Evolutionary conservation across 805 yeast species (phyloP).

Genomic region (Wickerhamomyces bisporus): DNA sequence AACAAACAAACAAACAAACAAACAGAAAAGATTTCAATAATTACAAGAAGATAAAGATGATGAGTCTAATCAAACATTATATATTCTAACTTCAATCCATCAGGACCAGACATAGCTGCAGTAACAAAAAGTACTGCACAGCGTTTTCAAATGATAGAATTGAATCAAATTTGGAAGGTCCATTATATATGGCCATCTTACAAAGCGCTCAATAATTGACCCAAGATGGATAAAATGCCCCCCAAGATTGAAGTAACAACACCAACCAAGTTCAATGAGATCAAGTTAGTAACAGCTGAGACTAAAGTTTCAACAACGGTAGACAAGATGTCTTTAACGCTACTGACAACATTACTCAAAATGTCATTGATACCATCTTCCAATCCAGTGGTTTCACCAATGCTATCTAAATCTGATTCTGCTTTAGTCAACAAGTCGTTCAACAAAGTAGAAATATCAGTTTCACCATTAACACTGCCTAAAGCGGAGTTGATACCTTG

Average conservation of each 20-base stretch:
- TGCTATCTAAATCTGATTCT: constrained; percentile 6
- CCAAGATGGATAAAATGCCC: constrained; percentile 8
- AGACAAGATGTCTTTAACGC: constrained; percentile 2
- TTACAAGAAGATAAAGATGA: too few relatives aligned
- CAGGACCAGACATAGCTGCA: too few relatives aligned
- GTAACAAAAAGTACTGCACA: too few relatives aligned
- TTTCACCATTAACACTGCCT: constrained; percentile 7
- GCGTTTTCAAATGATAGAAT: too few relatives aligned
- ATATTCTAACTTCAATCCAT: too few relatives aligned
- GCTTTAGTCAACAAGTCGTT: constrained; percentile 7
- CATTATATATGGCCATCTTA: too few relatives aligned
- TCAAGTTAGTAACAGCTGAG: constrained; percentile 4
- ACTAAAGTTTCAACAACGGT: constrained; percentile 6
- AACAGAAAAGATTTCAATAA: too few relatives aligned
- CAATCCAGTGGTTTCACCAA: constrained; percentile 6
- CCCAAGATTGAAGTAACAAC: constrained; percentile 11
- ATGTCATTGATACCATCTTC: constrained; percentile 4
- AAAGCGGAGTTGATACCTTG: constrained; percentile 7
- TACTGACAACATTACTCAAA: constrained; percentile 1
- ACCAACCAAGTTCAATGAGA: constrained; percentile 13
- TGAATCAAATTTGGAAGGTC: too few relatives aligned
- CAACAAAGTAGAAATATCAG: constrained; percentile 7
- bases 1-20: too few relatives aligned
- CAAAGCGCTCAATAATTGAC: constrained; percentile 5
- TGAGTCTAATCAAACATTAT: too few relatives aligned